Evolutionary conservation across 306 rosid genomes (phyloP), one percentile per base, ranked within the genome.

Genomic region (Mimosa pudica): DNA sequence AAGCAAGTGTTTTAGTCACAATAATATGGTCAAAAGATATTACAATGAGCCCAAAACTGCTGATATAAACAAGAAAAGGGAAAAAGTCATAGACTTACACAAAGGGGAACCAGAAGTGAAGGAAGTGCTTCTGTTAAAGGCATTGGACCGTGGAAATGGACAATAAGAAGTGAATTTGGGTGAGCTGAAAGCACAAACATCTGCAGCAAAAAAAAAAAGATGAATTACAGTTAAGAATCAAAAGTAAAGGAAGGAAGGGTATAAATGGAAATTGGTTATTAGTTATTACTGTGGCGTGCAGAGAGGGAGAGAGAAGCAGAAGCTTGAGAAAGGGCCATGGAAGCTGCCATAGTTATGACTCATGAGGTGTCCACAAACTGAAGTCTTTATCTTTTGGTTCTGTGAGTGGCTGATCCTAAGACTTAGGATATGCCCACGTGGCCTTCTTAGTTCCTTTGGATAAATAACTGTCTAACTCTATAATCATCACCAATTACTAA

Each of bases 41-140:
- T 47, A 47, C 3, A 47, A 35, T 60, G 70, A 41, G 49, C 48
- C 51, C 32, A 66, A 17, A 45, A 5, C 18, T 68, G 36, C 7
- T 33, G 14, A 67, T 10, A 63, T 17, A 4, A 12, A 14, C 1
- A 13, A 1, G 30, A 55, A 54, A 55, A 7, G 14, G 14, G 35
- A 16, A 0, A 0, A 57, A 7, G 51, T 60, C 73, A 78, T 24
- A 24, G 30, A 24, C 85, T 77, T 90, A 91, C 98, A 63, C 3
- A 92, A 91, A 8, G 94, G 91, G 51, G 90, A 88, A 63, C 98
- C 97, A 70, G 95, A 77, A 67, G 80, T 57, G 41, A 91, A 94
- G 72, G 90, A 48, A 2, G 94, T 47, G 44, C 88, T 86, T 66
- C 77, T 18, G 36, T 78, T 70, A 70, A 70, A 44, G 32, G 80